Conservation (phyloP, 352 stramenopile genomes). For the Globisporangium okanoganense region DNA sequence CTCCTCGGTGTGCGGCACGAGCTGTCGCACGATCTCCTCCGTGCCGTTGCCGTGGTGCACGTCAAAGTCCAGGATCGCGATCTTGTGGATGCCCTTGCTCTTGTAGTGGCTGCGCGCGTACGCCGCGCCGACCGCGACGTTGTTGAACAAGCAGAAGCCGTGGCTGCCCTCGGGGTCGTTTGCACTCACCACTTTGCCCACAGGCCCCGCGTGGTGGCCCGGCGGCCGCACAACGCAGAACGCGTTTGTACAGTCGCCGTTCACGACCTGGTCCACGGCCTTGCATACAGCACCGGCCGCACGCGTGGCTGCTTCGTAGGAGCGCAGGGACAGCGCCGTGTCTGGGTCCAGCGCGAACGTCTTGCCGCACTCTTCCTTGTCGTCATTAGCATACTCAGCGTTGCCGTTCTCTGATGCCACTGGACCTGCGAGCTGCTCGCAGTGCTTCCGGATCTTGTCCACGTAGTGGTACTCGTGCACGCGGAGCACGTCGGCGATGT, state of each 20-base stretch:
- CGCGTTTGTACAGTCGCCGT: conserved; percentile 89
- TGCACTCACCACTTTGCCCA: conserved; percentile 90
- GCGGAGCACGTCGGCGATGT: conserved; percentile 87
- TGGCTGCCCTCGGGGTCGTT: conserved; percentile 88
- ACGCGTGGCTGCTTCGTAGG: conserved; percentile 69
- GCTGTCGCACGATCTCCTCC: conserved; percentile 92
- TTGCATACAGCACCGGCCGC: conserved; percentile 83
- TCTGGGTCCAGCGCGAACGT: conserved; percentile 64
- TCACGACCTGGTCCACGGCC: conserved; percentile 83
- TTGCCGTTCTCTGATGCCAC: not conserved
- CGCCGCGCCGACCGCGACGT: conserved; percentile 95
- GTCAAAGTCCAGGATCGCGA: conserved; percentile 98
- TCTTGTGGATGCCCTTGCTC: conserved; percentile 86
- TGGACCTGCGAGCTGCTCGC: conserved; percentile 26
- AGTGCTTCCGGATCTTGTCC: conserved; percentile 52
- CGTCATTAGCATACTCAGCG: conserved; percentile 16
- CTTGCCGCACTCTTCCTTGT: conserved; percentile 33
- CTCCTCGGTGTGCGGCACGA: conserved; percentile 86
- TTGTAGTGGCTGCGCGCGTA: conserved; percentile 94
- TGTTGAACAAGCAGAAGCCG: conserved; percentile 98
- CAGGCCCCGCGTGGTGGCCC: conserved; percentile 95
- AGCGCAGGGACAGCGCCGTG: conserved; percentile 75
- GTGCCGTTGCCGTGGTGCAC: conserved; percentile 99
- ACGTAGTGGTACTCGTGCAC: conserved; percentile 91
- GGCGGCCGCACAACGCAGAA: conserved; percentile 97